Evolutionary conservation across 2,329 filamentous ascomycete species (phyloP).

Genomic region (Penicillium frequentans): DNA sequence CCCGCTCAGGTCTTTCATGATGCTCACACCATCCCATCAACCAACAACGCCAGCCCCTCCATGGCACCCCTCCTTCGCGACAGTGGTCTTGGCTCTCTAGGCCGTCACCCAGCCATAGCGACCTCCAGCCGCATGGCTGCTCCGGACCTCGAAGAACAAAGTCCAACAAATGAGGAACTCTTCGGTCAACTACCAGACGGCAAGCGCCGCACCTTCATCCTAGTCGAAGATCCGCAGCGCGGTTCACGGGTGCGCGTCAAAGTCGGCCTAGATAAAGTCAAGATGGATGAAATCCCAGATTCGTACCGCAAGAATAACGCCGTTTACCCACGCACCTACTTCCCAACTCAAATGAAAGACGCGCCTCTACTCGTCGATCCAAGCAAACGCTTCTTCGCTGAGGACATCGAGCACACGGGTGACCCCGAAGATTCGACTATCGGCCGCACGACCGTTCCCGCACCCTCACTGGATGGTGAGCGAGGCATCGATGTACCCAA

Average conservation of each 20-base stretch:
- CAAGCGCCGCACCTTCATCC: slow-evolving; percentile 93
- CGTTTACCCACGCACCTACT: slow-evolving; percentile 89
- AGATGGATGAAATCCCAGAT: slow-evolving; percentile 94
- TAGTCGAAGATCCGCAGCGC: slow-evolving; percentile 85
- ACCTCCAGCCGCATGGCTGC: slow-evolving; percentile 28
- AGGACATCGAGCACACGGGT: slow-evolving; percentile 62
- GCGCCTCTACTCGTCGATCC: slow-evolving; percentile 70
- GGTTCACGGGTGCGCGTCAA: slow-evolving; percentile 81
- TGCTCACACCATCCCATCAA: slow-evolving; percentile 64
- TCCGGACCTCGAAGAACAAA: slow-evolving; percentile 27
- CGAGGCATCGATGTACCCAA: slow-evolving; percentile 73
- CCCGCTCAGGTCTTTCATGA: slow-evolving; percentile 72
- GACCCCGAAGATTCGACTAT: slow-evolving; percentile 37
- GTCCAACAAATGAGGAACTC: slow-evolving; percentile 60
- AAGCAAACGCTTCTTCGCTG: slow-evolving; percentile 71
- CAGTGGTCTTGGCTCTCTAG: slow-evolving; percentile 46
- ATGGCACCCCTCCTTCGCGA: slow-evolving; percentile 67
- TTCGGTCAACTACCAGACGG: slow-evolving; percentile 87
- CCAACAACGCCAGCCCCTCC: slow-evolving; percentile 52
- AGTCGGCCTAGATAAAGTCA: slow-evolving; percentile 87
- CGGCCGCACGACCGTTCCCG: slow-evolving; percentile 56
- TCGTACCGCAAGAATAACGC: slow-evolving; percentile 88
- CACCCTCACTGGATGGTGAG: slow-evolving; percentile 67
- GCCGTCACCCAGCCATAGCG: slow-evolving; percentile 34
- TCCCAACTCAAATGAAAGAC: slow-evolving; percentile 88